Conservation (phyloP, 2,329 filamentous ascomycete species). For the Podosphaera fusca region DNA sequence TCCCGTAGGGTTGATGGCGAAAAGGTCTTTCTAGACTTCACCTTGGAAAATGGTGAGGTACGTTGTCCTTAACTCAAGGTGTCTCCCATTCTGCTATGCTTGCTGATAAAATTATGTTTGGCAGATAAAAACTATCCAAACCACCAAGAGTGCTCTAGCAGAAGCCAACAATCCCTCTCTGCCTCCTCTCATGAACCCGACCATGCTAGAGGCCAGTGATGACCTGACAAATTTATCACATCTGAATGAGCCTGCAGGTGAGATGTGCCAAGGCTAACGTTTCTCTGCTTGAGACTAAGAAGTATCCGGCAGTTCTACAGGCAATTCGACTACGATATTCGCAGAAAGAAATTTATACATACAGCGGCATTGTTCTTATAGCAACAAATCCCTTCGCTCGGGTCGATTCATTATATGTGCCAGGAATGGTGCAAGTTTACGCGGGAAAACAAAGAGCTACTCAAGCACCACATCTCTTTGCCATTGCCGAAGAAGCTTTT, state of each 20-base stretch:
- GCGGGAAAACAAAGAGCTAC: slow-evolving; percentile 90
- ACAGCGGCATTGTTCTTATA: slow-evolving; percentile 95
- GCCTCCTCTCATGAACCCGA: slow-evolving; percentile 90
- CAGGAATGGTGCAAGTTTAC: slow-evolving; percentile 99
- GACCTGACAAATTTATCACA: slow-evolving; percentile 94
- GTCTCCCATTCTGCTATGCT: background rate
- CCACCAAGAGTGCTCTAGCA: slow-evolving; percentile 53
- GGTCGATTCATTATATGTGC: slow-evolving; percentile 93
- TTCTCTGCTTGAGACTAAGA: slow-evolving; percentile 5
- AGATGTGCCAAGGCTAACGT: slow-evolving; percentile 9
- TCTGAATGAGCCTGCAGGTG: slow-evolving; percentile 94
- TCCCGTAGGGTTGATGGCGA: slow-evolving; percentile 65
- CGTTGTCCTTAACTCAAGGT: slow-evolving; percentile 9
- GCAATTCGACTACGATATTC: slow-evolving; percentile 91
- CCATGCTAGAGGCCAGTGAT: slow-evolving; percentile 95
- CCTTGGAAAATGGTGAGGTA: slow-evolving; percentile 85
- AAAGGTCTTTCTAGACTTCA: slow-evolving; percentile 72
- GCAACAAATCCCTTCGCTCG: slow-evolving; percentile 94
- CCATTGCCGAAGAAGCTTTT: slow-evolving; percentile 96
- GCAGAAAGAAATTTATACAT: slow-evolving; percentile 99
- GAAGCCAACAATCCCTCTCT: slow-evolving; percentile 55
- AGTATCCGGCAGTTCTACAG: slow-evolving; percentile 49
- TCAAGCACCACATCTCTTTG: slow-evolving; percentile 92
- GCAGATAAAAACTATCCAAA: slow-evolving; percentile 58
- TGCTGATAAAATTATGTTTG: slow-evolving; percentile 8